Base-by-base conservation (phyloP, 2,329 filamentous ascomycete genomes). In the Rutstroemia sp. region DNA sequence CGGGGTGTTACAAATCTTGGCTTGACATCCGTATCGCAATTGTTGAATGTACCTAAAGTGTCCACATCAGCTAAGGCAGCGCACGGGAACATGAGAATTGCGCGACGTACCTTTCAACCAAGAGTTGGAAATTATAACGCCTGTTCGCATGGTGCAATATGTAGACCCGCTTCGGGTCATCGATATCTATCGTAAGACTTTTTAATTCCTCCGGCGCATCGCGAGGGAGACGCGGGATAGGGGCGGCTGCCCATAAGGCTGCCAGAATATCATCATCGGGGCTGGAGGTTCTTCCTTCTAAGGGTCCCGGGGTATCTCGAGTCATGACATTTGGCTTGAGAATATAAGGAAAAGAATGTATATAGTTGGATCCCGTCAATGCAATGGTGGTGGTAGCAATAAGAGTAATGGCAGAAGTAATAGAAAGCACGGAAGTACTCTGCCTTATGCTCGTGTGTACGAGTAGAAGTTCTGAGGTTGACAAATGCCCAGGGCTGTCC, bases 11-110 rank as follows among this genome's bases (percentile, higher is more conserved):
- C 91, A 96, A 51, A 78, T 75, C 53, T 78, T 74, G 61, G 80
- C 81, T 60, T 82, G 82, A 69, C 91, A 96, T 61, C 91, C 91
- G 62, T 88, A 80, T 56, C 90, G 82, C n/a, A 96, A 81, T 72
- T 96, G 91, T 37, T 81, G 76, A 50, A 92, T 83, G 68, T 88
- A 95, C 65, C 88, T 92, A 61, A 23, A n/a, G 19, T 56, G 58
- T 38, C 7, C 56, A 34, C 63, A 27, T 46, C 16, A 37, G 27
- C 42, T 50, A 38, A 51, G 54, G 30, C 30, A 52, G 51, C 14
- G 3, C 19, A 17, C 60, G 58, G 10, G 10, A 34, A 34, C 12
- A 9, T 34, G 30, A 10, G 12, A 12, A 10, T 14, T 12, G 10
- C 9, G 30, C 12, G 30, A 34, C 30, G 59, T 50, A 69, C 84